Percentiles rank a stretch among this genome's conserved stretches.
Evolutionary conservation across 257 asterid species (phyloP).

Genomic region (Perilla frutescens): DNA sequence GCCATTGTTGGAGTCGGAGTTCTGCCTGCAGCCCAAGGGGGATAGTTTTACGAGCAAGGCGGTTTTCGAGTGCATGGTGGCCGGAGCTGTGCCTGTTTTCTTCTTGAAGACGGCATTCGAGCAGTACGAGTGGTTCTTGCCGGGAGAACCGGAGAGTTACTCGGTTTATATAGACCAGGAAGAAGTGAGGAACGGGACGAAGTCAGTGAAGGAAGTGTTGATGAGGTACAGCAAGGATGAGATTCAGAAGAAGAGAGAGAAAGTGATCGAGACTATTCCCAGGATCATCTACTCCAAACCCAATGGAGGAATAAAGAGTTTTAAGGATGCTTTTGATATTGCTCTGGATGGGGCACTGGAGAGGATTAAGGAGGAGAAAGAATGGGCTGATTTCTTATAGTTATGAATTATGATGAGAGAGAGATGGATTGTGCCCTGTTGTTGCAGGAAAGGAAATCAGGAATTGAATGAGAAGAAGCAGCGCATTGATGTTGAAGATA

Average conservation of each 20-base stretch:
- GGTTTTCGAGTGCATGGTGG: constrained; percentile 82
- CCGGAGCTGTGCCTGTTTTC: constrained; percentile 86
- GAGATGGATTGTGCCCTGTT: background rate
- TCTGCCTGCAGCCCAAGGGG: constrained; percentile 83
- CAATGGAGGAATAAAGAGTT: constrained; percentile 46
- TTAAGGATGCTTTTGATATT: constrained; percentile 84
- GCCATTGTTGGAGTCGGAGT: constrained; percentile 63
- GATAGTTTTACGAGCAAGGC: constrained; percentile 67
- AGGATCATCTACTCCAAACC: constrained; percentile 68
- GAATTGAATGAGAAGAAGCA: too few relatives aligned
- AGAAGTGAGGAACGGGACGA: constrained; percentile 60
- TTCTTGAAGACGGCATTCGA: constrained; percentile 71
- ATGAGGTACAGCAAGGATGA: constrained; percentile 55
- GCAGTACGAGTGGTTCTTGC: constrained; percentile 89
- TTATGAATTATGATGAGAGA: constrained; percentile 29
- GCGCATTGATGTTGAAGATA: too few relatives aligned
- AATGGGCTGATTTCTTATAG: constrained; percentile 60
- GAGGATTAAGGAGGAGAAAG: constrained; percentile 77
- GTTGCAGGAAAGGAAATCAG: background rate
- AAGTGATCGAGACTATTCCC: constrained; percentile 77
- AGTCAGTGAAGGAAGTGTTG: constrained; percentile 58
- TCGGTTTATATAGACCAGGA: constrained; percentile 74
- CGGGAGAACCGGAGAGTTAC: constrained; percentile 76
- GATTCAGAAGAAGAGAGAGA: constrained; percentile 71
- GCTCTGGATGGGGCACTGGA: constrained; percentile 84